Evolutionary conservation across 176 grass and related monocot species (phyloP).

Genomic region (Pontederia crassipes): DNA sequence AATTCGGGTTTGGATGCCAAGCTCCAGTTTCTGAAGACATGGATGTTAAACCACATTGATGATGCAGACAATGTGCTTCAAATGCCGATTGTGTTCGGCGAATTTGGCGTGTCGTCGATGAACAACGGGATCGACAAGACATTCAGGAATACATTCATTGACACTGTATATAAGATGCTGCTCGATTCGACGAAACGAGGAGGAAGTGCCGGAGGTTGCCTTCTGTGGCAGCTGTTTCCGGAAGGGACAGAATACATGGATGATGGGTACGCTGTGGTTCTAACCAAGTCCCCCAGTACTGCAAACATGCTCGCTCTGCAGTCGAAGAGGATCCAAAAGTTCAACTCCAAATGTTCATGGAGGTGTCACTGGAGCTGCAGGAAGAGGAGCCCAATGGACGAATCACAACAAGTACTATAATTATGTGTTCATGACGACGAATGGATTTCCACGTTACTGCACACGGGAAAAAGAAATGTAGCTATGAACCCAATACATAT

Average conservation of each 20-base stretch:
- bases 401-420: neutral
- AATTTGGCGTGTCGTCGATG: slow-evolving; percentile 51
- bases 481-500: too few relatives aligned
- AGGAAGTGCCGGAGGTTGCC: slow-evolving; percentile 38
- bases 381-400: slow-evolving; percentile 5
- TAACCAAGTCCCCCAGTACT: slow-evolving; percentile 24
- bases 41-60: slow-evolving; percentile 51
- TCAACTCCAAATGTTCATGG: slow-evolving; percentile 49
- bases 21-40: slow-evolving; percentile 29
- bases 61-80: slow-evolving; percentile 33
- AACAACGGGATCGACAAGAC: slow-evolving; percentile 30
- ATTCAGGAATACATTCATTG: slow-evolving; percentile 41
- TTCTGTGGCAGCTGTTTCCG: slow-evolving; percentile 63
- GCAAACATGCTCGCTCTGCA: slow-evolving; percentile 41
- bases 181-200: slow-evolving; percentile 34
- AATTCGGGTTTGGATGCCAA: slow-evolving; percentile 20
- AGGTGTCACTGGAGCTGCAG: slow-evolving; percentile 55
- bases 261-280: slow-evolving; percentile 52
- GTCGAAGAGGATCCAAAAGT: slow-evolving; percentile 32
- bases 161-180: slow-evolving; percentile 31
- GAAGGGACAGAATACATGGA: slow-evolving; percentile 63
- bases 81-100: slow-evolving; percentile 55
- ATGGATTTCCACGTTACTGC: too few relatives aligned
- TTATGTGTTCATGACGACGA: neutral
- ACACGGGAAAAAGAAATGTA: too few relatives aligned